Conservation (phyloP, 306 rosid species). For the Rosa rugosa region DNA sequence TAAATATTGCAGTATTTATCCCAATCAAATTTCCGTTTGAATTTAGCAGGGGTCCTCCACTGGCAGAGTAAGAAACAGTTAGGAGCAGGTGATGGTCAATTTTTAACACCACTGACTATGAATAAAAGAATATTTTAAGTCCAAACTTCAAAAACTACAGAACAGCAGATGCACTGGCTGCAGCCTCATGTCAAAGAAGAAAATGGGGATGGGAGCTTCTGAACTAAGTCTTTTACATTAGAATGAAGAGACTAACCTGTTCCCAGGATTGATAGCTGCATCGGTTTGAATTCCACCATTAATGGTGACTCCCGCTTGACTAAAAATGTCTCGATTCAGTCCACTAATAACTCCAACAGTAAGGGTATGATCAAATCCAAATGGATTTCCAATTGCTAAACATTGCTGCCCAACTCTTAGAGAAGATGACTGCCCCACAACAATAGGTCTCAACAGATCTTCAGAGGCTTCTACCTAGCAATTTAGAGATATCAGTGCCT, state of each 20-base stretch:
- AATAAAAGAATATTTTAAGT: background rate
- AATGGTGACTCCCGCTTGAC: constrained; percentile 93
- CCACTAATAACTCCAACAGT: constrained; percentile 97
- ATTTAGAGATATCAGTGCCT: constrained; percentile 22
- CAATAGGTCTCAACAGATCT: constrained; percentile 76
- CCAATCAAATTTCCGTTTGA: constrained; percentile 92
- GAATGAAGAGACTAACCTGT: constrained; percentile 52
- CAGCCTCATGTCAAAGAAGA: background rate
- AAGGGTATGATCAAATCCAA: constrained; percentile 97
- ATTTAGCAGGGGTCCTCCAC: constrained; percentile 94
- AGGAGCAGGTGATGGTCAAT: constrained; percentile 15
- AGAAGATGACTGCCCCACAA: constrained; percentile 69
- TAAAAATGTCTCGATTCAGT: constrained; percentile 79
- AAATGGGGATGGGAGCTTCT: background rate
- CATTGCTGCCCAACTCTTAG: constrained; percentile 93
- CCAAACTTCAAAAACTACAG: background rate
- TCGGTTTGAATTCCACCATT: constrained; percentile 98
- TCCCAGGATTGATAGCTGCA: constrained; percentile 96
- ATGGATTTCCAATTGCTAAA: constrained; percentile 97
- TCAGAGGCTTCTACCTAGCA: constrained; percentile 79
- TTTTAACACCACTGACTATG: background rate
- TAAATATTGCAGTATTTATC: constrained; percentile 90
- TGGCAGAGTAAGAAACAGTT: constrained; percentile 38
- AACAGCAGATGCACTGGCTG: background rate
- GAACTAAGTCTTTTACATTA: background rate